Base-by-base conservation (phyloP, 129 eudicot genomes). In the Tagetes erecta region DNA sequence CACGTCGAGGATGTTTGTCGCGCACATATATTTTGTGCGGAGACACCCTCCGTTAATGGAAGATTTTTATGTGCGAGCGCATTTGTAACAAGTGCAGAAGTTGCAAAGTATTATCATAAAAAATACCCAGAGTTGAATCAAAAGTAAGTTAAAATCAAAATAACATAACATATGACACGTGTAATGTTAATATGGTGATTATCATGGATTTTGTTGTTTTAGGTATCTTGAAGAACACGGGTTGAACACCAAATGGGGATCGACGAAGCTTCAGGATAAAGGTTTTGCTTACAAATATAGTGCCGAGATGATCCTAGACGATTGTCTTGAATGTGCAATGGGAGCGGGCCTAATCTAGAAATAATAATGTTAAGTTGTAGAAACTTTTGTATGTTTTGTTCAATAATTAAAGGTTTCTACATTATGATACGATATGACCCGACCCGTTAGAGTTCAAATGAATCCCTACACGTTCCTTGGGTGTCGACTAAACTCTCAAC, bases 21-120 rank as follows among this genome's bases (percentile, higher is more conserved):
- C 11, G 89, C 91, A 0, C 91, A 79, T 51, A 82, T 89, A 65
- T 89, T 89, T 77, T 84, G 83, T 47, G 78, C 84, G n/a, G 76
- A 76, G 58, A 39, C 75, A 1, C 83, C 69, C 8, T 56, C 49
- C 0, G 50, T 80, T 9, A 70, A 34, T 8, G 87, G 91, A 3
- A 79, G 91, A 49, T 80, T 83, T 60, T 72, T 89, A 49, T 88
- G 91, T 2, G 80, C 87, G 33, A 83, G 76, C 35, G 52, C 49
- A 0, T 83, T 35, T 35, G 64, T 83, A 46, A 38, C 81, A 7
- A 68, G 70, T 35, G 83, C 79, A 60, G 81, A 88, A 62, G 81
- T 88, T 2, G 88, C 88, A 3, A 30, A 51, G 47, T 65, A 80
- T 53, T 78, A 66, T 60, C 56, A 75, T 30, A 46, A 80, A 31